phyloP scores from a whole-genome alignment of 495 filamentous ascomycete genomes.

The Sporormia fimetaria region DNA sequence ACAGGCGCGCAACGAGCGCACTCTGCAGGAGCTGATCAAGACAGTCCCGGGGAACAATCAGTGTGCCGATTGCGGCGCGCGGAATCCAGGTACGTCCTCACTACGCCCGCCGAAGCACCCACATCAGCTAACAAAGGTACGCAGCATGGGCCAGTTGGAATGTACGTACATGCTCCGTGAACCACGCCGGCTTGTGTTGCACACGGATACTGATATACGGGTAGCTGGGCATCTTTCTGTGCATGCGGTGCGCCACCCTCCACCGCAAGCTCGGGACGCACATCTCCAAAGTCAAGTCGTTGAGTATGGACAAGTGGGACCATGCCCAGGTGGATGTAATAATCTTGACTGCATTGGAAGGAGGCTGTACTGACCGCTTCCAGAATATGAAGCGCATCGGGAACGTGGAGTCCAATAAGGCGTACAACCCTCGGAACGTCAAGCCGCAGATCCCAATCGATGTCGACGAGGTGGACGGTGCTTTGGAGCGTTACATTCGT shows the following conservation, averaged over 20 bases:
- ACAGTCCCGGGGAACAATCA: conserved; percentile 81
- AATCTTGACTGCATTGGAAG: neutral
- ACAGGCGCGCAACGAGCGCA: conserved; percentile 90
- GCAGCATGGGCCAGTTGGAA: conserved; percentile 98
- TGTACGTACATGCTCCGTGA: conserved; percentile 52
- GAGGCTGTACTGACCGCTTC: conserved; percentile 24
- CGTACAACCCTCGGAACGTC: conserved; percentile 73
- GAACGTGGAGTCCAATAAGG: conserved; percentile 72
- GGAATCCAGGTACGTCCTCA: conserved; percentile 66
- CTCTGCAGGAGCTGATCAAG: conserved; percentile 80
- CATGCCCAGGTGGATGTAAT: conserved; percentile 90
- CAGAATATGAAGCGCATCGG: conserved; percentile 89
- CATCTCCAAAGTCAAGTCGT: conserved; percentile 93
- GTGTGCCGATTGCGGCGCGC: conserved; percentile 85
- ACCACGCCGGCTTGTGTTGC: neutral
- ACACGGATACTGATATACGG: neutral
- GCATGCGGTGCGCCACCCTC: conserved; percentile 90
- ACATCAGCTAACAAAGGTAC: conserved; percentile 19
- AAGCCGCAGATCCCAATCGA: conserved; percentile 76
- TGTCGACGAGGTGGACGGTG: conserved; percentile 79
- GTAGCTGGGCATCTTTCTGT: conserved; percentile 90
- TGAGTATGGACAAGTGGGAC: conserved; percentile 96
- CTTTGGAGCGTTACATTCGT: conserved; percentile 87
- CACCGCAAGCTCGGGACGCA: conserved; percentile 97
- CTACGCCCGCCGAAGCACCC: conserved; percentile 2